Evolutionary conservation across 768 basidiomycete genomes (phyloP).

Genomic region (Tulasnella sp.): DNA sequence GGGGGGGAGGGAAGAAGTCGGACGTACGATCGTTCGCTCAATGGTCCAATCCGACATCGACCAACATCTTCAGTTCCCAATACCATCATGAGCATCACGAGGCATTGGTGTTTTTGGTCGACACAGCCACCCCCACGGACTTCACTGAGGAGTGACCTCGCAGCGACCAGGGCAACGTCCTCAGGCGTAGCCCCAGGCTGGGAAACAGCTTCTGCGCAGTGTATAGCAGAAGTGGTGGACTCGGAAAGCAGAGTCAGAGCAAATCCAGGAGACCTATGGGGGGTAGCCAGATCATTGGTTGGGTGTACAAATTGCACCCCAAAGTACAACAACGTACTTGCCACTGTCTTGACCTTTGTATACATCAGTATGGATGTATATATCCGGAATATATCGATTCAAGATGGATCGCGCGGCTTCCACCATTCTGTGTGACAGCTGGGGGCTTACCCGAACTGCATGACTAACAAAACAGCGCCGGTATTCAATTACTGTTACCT

Average conservation of each 20-base stretch:
- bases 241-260: slow-evolving; percentile 85
- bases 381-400: slow-evolving; percentile 95
- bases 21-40: slow-evolving; percentile 72
- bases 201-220: slow-evolving; percentile 81
- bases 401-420: slow-evolving; percentile 86
- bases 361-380: slow-evolving; percentile 96
- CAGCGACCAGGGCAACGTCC: slow-evolving; percentile 79
- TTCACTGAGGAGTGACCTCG: slow-evolving; percentile 70
- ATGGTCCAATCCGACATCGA: slow-evolving; percentile 75
- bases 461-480: slow-evolving; percentile 48
- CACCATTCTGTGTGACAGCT: slow-evolving; percentile 97
- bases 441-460: slow-evolving; percentile 92
- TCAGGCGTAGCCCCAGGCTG: slow-evolving; percentile 80
- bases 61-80: slow-evolving; percentile 98
- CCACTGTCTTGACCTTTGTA: slow-evolving; percentile 97
- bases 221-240: slow-evolving; percentile 81
- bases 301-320: not conserved
- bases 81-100: slow-evolving; percentile 85
- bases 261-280: slow-evolving; percentile 83
- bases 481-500: not conserved
- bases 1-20: not conserved
- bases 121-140: slow-evolving; percentile 80
- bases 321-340: slow-evolving; percentile 57
- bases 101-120: slow-evolving; percentile 78
- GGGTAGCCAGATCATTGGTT: not conserved